Evolutionary conservation across 1,284 basidiomycete genomes (phyloP).

Genomic region (Trichosporon inkin): DNA sequence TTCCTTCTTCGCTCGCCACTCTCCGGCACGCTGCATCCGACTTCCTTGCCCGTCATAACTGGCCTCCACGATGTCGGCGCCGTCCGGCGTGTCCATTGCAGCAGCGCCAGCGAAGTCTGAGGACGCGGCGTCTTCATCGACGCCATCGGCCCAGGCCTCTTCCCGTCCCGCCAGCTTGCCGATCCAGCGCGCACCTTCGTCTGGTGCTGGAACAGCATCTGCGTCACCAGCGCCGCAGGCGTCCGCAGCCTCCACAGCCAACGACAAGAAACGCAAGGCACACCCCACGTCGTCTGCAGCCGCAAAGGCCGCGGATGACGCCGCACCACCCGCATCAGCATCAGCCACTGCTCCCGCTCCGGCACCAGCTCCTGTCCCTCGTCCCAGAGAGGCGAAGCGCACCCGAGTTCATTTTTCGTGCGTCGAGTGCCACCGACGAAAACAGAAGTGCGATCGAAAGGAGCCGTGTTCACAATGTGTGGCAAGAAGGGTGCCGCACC

Average conservation of each 20-base stretch:
- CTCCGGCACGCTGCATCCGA: neutral
- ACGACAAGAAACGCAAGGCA: slow-evolving; percentile 48
- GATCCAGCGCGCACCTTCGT: slow-evolving; percentile 6
- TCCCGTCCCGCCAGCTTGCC: slow-evolving; percentile 3
- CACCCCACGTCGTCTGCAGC: slow-evolving; percentile 16
- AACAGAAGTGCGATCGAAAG: slow-evolving; percentile 49
- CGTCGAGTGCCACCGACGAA: slow-evolving; percentile 50
- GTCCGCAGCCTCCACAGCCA: slow-evolving; percentile 11
- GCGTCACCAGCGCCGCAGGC: slow-evolving; percentile 1
- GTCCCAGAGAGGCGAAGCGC: slow-evolving; percentile 36
- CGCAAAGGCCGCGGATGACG: slow-evolving; percentile 36
- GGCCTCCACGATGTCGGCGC: slow-evolving; percentile 18
- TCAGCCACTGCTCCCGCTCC: slow-evolving; percentile 33
- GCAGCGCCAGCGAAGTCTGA: slow-evolving; percentile 12
- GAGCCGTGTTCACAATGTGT: slow-evolving; percentile 52
- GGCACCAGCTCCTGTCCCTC: slow-evolving; percentile 20
- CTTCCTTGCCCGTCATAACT: neutral
- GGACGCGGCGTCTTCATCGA: slow-evolving; percentile 1
- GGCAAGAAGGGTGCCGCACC: slow-evolving; percentile 49
- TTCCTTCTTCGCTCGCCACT: neutral
- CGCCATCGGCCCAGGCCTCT: slow-evolving; percentile 1
- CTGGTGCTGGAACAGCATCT: neutral
- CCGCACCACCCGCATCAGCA: slow-evolving; percentile 16
- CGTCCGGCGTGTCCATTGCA: slow-evolving; percentile 18
- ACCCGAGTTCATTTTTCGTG: slow-evolving; percentile 50